These are phyloP conservation scores for Ajuga reptans DNA, from an alignment of 305 asterid species.

Conservation along the genomic window DNA sequence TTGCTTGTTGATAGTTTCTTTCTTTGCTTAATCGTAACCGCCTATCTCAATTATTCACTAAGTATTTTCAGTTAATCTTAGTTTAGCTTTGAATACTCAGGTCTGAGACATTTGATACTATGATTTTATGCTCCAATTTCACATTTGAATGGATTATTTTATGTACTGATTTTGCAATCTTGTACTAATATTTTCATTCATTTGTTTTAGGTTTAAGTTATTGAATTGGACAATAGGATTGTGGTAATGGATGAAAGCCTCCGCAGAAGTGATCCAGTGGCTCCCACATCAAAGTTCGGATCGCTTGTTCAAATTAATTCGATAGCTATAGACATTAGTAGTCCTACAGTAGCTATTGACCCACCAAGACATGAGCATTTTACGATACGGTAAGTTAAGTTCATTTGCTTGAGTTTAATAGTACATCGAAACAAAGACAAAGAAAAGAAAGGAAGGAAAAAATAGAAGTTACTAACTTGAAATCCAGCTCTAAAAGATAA, in stretches of 20 bases:
- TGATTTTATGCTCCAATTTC: too few relatives aligned
- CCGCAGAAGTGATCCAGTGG: conserved; percentile 19
- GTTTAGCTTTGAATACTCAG: too few relatives aligned
- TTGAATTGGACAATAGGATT: conserved; percentile 36
- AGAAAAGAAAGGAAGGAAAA: too few relatives aligned
- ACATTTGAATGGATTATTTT: conserved; percentile 8
- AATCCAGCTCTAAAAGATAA: too few relatives aligned
- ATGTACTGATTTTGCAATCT: conserved; percentile 16
- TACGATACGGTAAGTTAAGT: conserved; percentile 53
- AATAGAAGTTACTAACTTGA: too few relatives aligned
- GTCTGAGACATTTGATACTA: neutral
- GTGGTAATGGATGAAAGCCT: conserved; percentile 30
- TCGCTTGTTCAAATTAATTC: conserved; percentile 45
- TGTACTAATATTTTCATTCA: conserved; percentile 7
- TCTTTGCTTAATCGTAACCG: too few relatives aligned
- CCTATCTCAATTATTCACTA: too few relatives aligned
- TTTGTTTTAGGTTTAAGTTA: conserved; percentile 23
- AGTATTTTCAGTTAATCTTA: too few relatives aligned
- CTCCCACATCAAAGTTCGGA: conserved; percentile 34
- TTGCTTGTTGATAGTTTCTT: too few relatives aligned
- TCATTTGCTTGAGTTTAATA: conserved; percentile 2
- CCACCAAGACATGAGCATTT: conserved; percentile 42
- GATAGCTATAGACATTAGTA: conserved; percentile 44
- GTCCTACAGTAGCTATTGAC: conserved; percentile 32
- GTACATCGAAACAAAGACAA: too few relatives aligned